phyloP scores from a whole-genome alignment of 257 asterid genomes.

The Solanum paucissectum region DNA sequence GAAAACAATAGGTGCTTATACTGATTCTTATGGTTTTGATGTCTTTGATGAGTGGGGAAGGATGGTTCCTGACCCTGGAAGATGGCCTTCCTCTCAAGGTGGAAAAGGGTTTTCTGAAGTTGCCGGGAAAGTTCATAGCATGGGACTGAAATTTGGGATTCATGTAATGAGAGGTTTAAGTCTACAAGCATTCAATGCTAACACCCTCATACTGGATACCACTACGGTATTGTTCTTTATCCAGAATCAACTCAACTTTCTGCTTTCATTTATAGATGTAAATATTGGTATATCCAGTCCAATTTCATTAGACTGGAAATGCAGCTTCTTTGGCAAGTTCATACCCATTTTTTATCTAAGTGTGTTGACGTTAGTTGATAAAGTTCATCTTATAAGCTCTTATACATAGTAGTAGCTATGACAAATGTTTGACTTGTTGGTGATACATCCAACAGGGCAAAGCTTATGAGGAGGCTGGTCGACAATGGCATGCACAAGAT shows the following conservation, averaged over 20 bases:
- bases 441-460: conserved; percentile 37
- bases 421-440: not conserved
- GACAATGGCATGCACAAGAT: conserved; percentile 65
- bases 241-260: not conserved
- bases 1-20: conserved; percentile 65
- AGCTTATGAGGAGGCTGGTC: conserved; percentile 66
- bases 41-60: conserved; percentile 95
- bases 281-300: not conserved
- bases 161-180: conserved; percentile 96
- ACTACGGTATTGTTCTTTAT: conserved; percentile 39
- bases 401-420: not conserved
- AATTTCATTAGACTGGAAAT: not conserved
- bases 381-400: not conserved
- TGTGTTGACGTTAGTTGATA: not conserved
- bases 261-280: not conserved
- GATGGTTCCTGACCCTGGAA: conserved; percentile 75
- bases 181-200: conserved; percentile 70
- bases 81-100: conserved; percentile 90
- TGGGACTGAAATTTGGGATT: conserved; percentile 94
- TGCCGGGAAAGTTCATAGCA: conserved; percentile 56
- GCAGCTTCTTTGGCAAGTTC: not conserved
- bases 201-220: conserved; percentile 67
- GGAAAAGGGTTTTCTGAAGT: conserved; percentile 68
- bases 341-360: not conserved
- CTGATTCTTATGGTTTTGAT: conserved; percentile 83